Evolutionary conservation across 306 rosid species (phyloP).

Genomic region (Sophora flavescens): DNA sequence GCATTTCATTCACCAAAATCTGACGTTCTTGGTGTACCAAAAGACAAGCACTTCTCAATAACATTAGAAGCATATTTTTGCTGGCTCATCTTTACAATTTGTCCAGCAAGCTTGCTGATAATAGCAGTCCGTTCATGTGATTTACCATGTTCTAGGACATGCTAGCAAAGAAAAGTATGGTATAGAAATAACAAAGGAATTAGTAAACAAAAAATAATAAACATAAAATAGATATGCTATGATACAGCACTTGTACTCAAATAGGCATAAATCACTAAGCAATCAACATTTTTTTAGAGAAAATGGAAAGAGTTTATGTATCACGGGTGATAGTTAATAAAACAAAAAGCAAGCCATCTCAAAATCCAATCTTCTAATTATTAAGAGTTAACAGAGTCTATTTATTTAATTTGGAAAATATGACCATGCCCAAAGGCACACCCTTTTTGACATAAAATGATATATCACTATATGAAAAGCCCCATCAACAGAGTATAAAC

Average conservation of each 20-base stretch:
- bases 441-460: background rate
- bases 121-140: constrained; percentile 77
- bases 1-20: constrained; percentile 88
- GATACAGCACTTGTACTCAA: constrained; percentile 25
- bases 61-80: constrained; percentile 99
- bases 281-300: background rate
- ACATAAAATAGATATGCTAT: constrained; percentile 11
- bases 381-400: background rate
- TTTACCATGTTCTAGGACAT: constrained; percentile 83
- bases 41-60: constrained; percentile 90
- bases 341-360: constrained; percentile 28
- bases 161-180: constrained; percentile 62
- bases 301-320: background rate
- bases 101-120: constrained; percentile 92
- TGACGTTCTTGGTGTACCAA: constrained; percentile 89
- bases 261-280: constrained; percentile 6
- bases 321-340: constrained; percentile 17
- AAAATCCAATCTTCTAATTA: constrained; percentile 21
- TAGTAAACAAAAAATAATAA: constrained; percentile 25
- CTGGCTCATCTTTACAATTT: constrained; percentile 97
- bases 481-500: constrained; percentile 13
- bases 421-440: constrained; percentile 1
- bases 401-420: constrained; percentile 26
- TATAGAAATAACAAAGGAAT: constrained; percentile 27
- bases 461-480: background rate